phyloP scores from a whole-genome alignment of 2,329 filamentous ascomycete species.

The Monosporascus sp. region DNA sequence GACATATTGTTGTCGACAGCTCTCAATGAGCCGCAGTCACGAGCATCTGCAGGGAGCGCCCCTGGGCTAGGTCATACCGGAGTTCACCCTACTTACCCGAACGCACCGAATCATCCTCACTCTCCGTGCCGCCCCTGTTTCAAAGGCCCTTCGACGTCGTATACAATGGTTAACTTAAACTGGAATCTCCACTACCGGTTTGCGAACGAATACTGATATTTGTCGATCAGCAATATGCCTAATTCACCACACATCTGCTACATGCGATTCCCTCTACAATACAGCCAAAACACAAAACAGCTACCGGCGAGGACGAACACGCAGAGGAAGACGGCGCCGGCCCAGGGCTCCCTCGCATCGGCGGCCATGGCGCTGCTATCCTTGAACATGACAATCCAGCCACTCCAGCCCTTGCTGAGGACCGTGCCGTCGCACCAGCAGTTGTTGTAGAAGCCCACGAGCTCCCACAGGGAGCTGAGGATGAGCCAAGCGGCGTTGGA shows the following conservation, averaged over 20 bases:
- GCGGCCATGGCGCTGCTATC: slow-evolving; percentile 3
- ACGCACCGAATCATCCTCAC: no score
- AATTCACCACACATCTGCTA: background rate
- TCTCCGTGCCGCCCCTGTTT: no score
- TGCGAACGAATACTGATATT: no score
- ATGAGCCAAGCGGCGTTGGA: slow-evolving; percentile 12
- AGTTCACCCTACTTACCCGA: no score
- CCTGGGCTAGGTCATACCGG: no score
- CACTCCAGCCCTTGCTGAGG: slow-evolving; percentile 5
- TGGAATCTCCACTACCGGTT: no score
- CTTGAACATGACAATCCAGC: slow-evolving; percentile 13
- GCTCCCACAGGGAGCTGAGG: slow-evolving; percentile 13
- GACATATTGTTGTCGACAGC: no score
- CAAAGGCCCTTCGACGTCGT: no score
- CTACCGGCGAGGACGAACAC: slow-evolving; percentile 3
- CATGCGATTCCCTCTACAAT: slow-evolving; percentile 9
- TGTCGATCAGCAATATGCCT: background rate
- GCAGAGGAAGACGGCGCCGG: slow-evolving; percentile 7
- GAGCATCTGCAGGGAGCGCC: no score
- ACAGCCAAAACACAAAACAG: slow-evolving; percentile 11
- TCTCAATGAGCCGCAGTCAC: no score
- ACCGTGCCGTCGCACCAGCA: slow-evolving; percentile 14
- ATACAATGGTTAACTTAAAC: no score
- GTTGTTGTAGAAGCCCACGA: slow-evolving; percentile 17
- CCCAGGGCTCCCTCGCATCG: slow-evolving; percentile 4